Conservation (phyloP, 345 rosid species). For the Heritiera littoralis region DNA sequence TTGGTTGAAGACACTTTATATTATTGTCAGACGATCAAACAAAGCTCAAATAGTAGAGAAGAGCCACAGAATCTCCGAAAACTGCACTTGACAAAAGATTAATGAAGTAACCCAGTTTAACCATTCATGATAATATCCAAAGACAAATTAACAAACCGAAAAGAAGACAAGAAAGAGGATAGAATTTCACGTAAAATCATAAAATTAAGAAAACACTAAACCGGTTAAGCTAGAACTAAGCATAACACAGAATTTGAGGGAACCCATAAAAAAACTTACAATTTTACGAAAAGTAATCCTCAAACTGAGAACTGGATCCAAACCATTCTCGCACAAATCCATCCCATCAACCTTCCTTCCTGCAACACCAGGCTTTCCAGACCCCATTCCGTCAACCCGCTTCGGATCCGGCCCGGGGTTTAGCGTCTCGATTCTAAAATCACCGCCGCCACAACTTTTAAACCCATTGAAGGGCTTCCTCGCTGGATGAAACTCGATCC, state of each 20-base stretch:
- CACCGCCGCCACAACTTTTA: slow-evolving; percentile 29
- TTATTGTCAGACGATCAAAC: background rate
- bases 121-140: background rate
- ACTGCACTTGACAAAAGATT: background rate
- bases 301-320: slow-evolving; percentile 72
- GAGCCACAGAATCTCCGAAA: background rate
- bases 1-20: background rate
- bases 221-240: background rate
- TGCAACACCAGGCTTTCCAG: slow-evolving; percentile 14
- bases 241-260: background rate
- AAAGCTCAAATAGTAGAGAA: background rate
- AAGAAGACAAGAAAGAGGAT: background rate
- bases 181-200: background rate
- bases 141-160: background rate
- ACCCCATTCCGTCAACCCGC: slow-evolving; percentile 15
- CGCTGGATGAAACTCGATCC: slow-evolving; percentile 67
- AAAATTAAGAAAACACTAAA: background rate
- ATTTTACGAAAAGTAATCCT: slow-evolving; percentile 66
- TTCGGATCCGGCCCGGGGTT: slow-evolving; percentile 49
- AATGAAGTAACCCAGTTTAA: slow-evolving; percentile 1
- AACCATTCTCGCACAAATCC: slow-evolving; percentile 52
- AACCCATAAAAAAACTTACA: slow-evolving; percentile 45
- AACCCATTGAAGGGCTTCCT: slow-evolving; percentile 54
- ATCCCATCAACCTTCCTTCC: slow-evolving; percentile 48
- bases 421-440: slow-evolving; percentile 75